Evolutionary conservation across 257 asterid genomes (phyloP), one percentile per base, ranked within the genome.

Genomic region (Fraxinus anomala): DNA sequence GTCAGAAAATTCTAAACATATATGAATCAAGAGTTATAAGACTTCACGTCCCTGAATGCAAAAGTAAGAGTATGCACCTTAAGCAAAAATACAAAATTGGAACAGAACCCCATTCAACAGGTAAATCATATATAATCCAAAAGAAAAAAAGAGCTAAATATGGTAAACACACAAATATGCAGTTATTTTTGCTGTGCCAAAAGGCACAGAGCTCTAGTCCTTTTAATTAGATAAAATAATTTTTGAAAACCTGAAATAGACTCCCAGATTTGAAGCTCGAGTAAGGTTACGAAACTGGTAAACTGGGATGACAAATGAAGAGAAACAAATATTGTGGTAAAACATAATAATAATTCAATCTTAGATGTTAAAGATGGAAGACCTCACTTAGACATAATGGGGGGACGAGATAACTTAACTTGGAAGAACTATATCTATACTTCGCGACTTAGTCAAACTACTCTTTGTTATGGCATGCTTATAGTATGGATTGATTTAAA

Each of bases 1-100:
- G 44, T 82, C 71, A 74, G 77, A 76, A 71, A 24, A 68, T 65
- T 72, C 40, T 40, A 70, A 37, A n/a, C 42, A 37, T 67, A 17
- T 59, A 2, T 59, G 68, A n/a, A 49, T 13, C 59, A 49, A 19
- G 23, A 47, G 65, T 54, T 6, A 5, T 54, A 14, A 14, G n/a
- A 47, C n/a, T 14, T 47, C n/a, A 12, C 0, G 26, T 54, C 19
- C 65, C 65, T 19, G 8, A 17, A 19, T 17, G 65, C 65, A 54
- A 54, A 17, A 54, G 63, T 44, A 12, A 13, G 54, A 13, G 54
- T 13, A 44, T 44, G 54, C 54, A 47, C n/a, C 14, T 40, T 11
- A 3, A 10, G 16, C 49, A 40, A 49, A 16, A 16, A 47, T 13
- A 47, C 56, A 47, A 16, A 47, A 47, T 14, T 13, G 56, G 14